Percentiles rank a stretch among this genome's conserved stretches.
Conservation (phyloP, 257 asterid genomes). For the Salvia hispanica region DNA sequence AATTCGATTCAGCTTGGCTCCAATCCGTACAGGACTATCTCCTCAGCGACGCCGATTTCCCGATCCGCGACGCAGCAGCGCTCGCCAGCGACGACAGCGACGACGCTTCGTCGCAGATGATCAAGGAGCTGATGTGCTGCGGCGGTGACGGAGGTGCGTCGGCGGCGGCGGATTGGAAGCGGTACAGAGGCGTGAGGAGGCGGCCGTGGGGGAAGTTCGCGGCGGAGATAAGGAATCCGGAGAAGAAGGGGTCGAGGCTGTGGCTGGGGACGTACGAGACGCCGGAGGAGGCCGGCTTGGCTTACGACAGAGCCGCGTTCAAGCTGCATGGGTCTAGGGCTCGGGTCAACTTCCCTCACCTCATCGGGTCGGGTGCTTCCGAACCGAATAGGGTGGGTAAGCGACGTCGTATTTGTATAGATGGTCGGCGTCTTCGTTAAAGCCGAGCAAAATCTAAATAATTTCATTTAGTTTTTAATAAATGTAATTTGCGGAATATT, state of each 20-base stretch:
- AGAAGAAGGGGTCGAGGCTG: too few species aligned
- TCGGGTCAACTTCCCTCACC: constrained; percentile 49
- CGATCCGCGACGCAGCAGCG: background rate
- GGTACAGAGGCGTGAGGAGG: constrained; percentile 53
- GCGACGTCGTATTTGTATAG: constrained; percentile 2
- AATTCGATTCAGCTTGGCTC: constrained; percentile 24
- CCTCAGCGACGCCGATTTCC: constrained; percentile 32
- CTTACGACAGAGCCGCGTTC: constrained; percentile 49
- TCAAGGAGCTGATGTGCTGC: constrained; percentile 15
- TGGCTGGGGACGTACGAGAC: constrained; percentile 67
- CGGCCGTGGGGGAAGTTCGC: too few species aligned
- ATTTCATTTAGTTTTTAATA: background rate
- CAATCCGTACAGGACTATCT: constrained; percentile 33
- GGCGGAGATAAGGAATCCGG: too few species aligned
- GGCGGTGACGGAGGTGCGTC: constrained; percentile 6
- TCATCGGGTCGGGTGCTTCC: constrained; percentile 38
- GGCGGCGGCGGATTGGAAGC: constrained; percentile 38
- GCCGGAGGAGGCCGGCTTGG: constrained; percentile 63
- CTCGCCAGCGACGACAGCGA: background rate
- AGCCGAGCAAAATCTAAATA: too few species aligned
- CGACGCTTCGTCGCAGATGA: constrained; percentile 21
- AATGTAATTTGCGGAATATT: background rate
- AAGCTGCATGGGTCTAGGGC: constrained; percentile 48
- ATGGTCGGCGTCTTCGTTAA: background rate
- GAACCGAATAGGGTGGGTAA: constrained; percentile 43